Evolutionary conservation across 208 protist species (phyloP), one percentile per base, ranked within the genome.

Genomic region (Entamoeba moshkovskii): DNA sequence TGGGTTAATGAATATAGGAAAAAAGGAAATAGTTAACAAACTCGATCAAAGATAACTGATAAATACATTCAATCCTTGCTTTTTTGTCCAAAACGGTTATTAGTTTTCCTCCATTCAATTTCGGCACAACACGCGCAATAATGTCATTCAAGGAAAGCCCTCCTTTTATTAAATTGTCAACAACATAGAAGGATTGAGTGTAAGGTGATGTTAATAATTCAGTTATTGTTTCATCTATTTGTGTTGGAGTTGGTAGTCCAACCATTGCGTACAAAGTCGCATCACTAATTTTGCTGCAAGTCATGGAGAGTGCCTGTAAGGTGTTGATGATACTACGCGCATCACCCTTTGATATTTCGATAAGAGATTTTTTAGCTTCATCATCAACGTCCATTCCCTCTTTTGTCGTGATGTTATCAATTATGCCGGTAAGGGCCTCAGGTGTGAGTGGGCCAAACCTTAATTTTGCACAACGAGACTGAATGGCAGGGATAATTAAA

Each of bases 391-490:
- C 73, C 73, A 92, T 45, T 25, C 42, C 42, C 33, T 92, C 73
- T 46, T 92, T 16, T 8, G 1, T 45, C 13, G 38, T 46, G 11
- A 92, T 45, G 13, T 92, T 15, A 18, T 46, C 18, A 16, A 45
- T 42, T 45, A 46, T 46, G 0, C 45, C 45, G 0, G n/a, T 46
- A 22, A 92, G 45, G 4, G 29, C 38, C 18, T 92, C 38, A 29
- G 73, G 38, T 1, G 29, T 29, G 16, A 92, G 45, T 16, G 92
- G 44, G 0, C 98, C 98, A 95, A 99, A 99, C 22, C 98, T 96
- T 93, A 99, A 99, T 96, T 99, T 99, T 49, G 99, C 98, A 95
- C 99, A 99, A n/a, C 99, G 97, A 92, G 98, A 99, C 25, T 98
- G 96, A 33, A 99, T 97, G 3, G 99, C 98, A 94, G 99, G 98